These are phyloP conservation scores for Balansia obtecta DNA, from an alignment of 2,329 filamentous ascomycete genomes.

Conservation along the genomic window DNA sequence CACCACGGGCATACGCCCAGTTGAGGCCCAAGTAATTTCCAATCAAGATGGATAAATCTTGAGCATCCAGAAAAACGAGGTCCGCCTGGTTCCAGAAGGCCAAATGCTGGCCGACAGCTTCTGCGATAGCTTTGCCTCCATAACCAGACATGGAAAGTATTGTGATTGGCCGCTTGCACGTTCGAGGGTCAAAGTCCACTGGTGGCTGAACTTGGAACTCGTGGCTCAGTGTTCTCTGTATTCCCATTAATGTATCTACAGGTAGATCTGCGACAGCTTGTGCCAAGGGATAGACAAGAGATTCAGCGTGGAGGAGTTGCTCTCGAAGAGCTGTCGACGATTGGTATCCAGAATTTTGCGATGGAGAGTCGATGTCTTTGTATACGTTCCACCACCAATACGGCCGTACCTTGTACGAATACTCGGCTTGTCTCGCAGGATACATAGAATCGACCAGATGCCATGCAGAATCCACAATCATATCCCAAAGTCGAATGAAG, in stretches of 20 bases:
- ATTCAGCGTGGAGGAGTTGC: slow-evolving; percentile 18
- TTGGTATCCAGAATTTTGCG: slow-evolving; percentile 18
- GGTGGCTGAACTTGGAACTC: slow-evolving; percentile 18
- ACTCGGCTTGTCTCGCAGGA: slow-evolving; percentile 21
- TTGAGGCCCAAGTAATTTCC: slow-evolving; percentile 59
- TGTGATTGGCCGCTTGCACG: slow-evolving; percentile 24
- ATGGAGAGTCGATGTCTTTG: slow-evolving; percentile 20
- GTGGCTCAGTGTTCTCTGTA: slow-evolving; percentile 16
- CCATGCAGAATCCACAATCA: slow-evolving; percentile 25
- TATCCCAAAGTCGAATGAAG: slow-evolving; percentile 17
- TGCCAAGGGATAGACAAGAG: slow-evolving; percentile 20
- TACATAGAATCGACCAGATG: slow-evolving; percentile 23
- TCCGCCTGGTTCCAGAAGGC: slow-evolving; percentile 52
- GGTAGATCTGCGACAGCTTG: slow-evolving; percentile 24
- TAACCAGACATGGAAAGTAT: slow-evolving; percentile 26
- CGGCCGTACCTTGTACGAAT: slow-evolving; percentile 21
- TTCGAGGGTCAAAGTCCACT: slow-evolving; percentile 18
- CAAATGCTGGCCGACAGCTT: slow-evolving; percentile 46
- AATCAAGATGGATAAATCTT: slow-evolving; percentile 56
- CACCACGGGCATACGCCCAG: slow-evolving; percentile 32
- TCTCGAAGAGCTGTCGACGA: slow-evolving; percentile 15
- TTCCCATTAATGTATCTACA: slow-evolving; percentile 19
- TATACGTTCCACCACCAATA: slow-evolving; percentile 30
- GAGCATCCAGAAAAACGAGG: slow-evolving; percentile 54
- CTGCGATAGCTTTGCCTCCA: slow-evolving; percentile 24